Base-by-base conservation (phyloP, 345 rosid species). In the thale cress (Arabidopsis thaliana) region DNA sequence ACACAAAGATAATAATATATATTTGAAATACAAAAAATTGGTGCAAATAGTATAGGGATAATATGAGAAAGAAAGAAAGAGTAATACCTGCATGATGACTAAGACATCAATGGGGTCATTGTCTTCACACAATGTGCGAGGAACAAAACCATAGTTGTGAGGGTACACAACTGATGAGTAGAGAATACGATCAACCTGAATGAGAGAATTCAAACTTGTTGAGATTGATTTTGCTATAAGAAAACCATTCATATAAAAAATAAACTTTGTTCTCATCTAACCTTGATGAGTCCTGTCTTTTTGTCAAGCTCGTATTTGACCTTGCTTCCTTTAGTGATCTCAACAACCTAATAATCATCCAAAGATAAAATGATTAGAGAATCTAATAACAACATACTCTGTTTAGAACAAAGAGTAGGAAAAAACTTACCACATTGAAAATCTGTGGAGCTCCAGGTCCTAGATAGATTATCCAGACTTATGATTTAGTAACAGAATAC, bases 251-350 rank as follows among this genome's bases (percentile, higher is more conserved):
- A 12, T 44, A 52, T 2, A 20, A 46, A 4, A 10, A 51, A 16
- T 4, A 2, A 3, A 6, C 1, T 42, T 38, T 42, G 42, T 44
- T 58, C 14, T 11, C 16, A 41, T 28, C 20, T 10, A 74, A 93
- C 98, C 97, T 94, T 91, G 57, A 91, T 94, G 73, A 94, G 79
- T 55, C 98, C 97, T 5, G 96, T 91, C 86, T 88, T 91, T 84
- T 94, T 94, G 85, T 94, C 98, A 67, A 94, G 89, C 75, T 94
- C 98, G 73, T 94, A 91, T 82, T 94, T 91, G 59, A 94, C 98
- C 91, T 94, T 94, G 71, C 96, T 91, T 75, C 98, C 97, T 67
- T 94, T 94, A 6, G 98, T 74, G 69, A 94, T 94, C 91, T 91
- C 98, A 69, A 93, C 93, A 58, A 93, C 98, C 98, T 93, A 76